Base-by-base conservation (phyloP, 176 grass and related monocot genomes). In the Elaeis guineensis region DNA sequence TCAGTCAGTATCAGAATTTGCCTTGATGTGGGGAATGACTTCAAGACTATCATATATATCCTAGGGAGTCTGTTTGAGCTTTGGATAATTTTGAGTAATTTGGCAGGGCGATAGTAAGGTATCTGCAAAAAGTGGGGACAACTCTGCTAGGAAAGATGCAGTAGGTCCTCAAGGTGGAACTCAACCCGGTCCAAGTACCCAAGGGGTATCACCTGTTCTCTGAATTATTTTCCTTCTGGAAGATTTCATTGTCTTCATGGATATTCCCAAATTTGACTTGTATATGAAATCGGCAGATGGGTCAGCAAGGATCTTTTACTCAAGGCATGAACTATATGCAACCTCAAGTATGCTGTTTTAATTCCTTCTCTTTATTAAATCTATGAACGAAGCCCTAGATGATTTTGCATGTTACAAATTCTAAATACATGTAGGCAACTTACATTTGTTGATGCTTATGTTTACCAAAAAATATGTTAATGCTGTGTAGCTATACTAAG, bases 261-360 rank as follows among this genome's bases (percentile, higher is more conserved):
- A 11, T 44, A 3, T 50, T 58, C 3, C 35, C 49, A 52, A 72
- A 21, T 52, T 59, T 66, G 62, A 49, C 50, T 55, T 51, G 58
- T 66, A 69, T 26, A 56, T 72, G 23, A 72, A 81, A 61, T 23
- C 58, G 50, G 55, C 61, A 91, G 92, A 85, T 97, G 55, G 84
- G 80, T 74, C 80, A 80, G 48, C 86, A 86, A 71, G 84, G 78
- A 70, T 72, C 74, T 70, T 91, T 88, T 56, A 69, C 67, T 49
- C 92, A 97, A 72, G 84, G 87, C 61, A 91, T 97, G 92, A 67
- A 72, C 61, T 97, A 97, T 85, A 88, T 97, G 92, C 87, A 88
- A 77, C 78, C 86, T 75, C 92, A 91, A 84, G 92, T 97, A 76
- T 52, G 24, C 21, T 66, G 39, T 29, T 52, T 28, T 66, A 50